phyloP scores from a whole-genome alignment of 371 early-diverging fungal genomes.

The Racocetra persica region DNA sequence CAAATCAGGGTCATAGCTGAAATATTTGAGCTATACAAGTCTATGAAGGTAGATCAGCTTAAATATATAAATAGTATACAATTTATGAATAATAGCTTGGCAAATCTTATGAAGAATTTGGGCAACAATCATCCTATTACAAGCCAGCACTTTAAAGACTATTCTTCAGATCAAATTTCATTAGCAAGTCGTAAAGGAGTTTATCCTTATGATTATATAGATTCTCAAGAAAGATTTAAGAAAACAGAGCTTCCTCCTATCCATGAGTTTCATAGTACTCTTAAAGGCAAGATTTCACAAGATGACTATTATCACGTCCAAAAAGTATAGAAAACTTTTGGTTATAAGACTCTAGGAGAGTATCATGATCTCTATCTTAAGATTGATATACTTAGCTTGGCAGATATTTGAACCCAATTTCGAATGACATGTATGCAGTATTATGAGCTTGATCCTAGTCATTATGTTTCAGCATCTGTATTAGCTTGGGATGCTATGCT shows the following conservation, averaged over 20 bases:
- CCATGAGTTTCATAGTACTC: slow-evolving; percentile 4
- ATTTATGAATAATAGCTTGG: slow-evolving; percentile 18
- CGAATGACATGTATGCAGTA: no score
- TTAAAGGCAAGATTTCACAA: slow-evolving; percentile 13
- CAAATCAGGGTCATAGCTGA: no score
- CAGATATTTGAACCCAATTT: not conserved
- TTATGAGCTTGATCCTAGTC: no score
- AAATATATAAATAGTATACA: not conserved
- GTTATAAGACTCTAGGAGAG: not conserved
- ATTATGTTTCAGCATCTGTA: no score
- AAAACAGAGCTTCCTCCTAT: not conserved
- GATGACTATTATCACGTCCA: not conserved
- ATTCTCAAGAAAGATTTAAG: not conserved
- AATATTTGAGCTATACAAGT: no score
- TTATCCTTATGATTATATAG: no score
- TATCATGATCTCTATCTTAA: slow-evolving; percentile 36
- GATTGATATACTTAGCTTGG: not conserved
- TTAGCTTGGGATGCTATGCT: no score
- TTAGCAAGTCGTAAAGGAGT: no score
- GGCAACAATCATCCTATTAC: no score
- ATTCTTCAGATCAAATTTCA: no score
- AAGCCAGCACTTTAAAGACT: no score
- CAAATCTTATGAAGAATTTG: not conserved
- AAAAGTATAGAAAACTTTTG: slow-evolving; percentile 23
- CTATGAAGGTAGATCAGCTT: no score